Evolutionary conservation across 1,284 basidiomycete species (phyloP).

Genomic region (Volvariella surrecta): DNA sequence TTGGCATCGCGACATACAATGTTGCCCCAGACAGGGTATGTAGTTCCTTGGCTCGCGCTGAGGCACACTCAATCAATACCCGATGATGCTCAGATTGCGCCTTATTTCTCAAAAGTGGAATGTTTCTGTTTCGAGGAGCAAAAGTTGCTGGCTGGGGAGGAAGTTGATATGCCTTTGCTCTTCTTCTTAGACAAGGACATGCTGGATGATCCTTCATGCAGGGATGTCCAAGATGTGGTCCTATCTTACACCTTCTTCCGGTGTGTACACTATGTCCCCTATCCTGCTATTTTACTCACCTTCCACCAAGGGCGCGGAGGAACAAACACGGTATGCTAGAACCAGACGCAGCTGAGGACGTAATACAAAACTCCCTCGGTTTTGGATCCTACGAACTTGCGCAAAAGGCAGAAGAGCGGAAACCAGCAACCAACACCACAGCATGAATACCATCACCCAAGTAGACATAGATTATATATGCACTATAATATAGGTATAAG

Average conservation of each 20-base stretch:
- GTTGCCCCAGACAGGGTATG: conserved; percentile 86
- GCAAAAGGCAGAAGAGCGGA: conserved; percentile 25
- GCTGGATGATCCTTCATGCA: conserved; percentile 83
- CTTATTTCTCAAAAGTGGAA: conserved; percentile 99
- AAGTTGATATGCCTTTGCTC: conserved; percentile 96
- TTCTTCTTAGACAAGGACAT: conserved; percentile 99
- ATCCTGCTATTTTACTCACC: neutral
- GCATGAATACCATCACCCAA: conserved; percentile 3
- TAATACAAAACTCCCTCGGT: conserved; percentile 70
- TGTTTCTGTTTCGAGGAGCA: conserved; percentile 99
- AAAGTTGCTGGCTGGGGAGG: conserved; percentile 89
- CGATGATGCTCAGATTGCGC: conserved; percentile 64
- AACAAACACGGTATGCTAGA: conserved; percentile 78
- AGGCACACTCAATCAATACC: conserved; percentile 1
- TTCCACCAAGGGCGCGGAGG: conserved; percentile 56
- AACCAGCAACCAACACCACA: conserved; percentile 1
- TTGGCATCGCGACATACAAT: conserved; percentile 99
- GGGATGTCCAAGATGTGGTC: conserved; percentile 86
- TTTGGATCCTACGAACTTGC: conserved; percentile 57
- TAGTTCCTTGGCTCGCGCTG: conserved; percentile 8
- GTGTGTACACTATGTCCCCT: conserved; percentile 35
- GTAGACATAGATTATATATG: neutral
- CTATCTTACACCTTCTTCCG: conserved; percentile 97
- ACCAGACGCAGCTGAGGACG: conserved; percentile 77
- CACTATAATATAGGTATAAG: conserved; percentile 1